Percentiles rank a stretch among this genome's conserved stretches.
Conservation (phyloP, 805 yeast genomes). For the Kodamaea neixiangensis region DNA sequence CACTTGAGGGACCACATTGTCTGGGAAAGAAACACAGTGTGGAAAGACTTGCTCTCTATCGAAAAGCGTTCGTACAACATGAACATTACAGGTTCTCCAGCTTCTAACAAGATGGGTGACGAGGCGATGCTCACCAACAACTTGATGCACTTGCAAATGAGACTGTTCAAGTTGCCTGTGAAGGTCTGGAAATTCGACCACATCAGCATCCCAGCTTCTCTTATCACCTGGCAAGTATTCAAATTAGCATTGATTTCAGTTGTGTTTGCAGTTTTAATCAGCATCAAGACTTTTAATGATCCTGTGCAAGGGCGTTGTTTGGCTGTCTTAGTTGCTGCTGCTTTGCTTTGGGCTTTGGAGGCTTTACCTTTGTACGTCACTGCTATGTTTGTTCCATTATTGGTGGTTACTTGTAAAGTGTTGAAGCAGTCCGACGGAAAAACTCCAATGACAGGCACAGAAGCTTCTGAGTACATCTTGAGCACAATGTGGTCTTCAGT, state of each 20-base stretch:
- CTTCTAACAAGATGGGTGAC: conserved; percentile 26
- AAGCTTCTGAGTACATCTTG: conserved; percentile 77
- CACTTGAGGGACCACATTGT: conserved; percentile 87
- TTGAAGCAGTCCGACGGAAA: conserved; percentile 49
- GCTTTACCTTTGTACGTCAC: conserved; percentile 54
- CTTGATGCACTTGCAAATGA: conserved; percentile 24
- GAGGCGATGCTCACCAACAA: conserved; percentile 11
- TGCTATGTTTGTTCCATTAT: conserved; percentile 49
- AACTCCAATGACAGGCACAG: conserved; percentile 56
- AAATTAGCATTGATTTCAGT: conserved; percentile 51
- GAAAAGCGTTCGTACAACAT: conserved; percentile 33
- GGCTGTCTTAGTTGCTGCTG: conserved; percentile 61
- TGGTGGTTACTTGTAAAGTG: conserved; percentile 48
- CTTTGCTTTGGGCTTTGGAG: conserved; percentile 54
- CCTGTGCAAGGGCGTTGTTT: conserved; percentile 69
- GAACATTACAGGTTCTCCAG: conserved; percentile 21
- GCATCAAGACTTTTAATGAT: conserved; percentile 61
- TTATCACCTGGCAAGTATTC: conserved; percentile 48
- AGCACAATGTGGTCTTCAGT: conserved; percentile 95
- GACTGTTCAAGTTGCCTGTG: conserved; percentile 22
- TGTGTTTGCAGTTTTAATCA: conserved; percentile 53
- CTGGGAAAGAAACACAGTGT: conserved; percentile 96
- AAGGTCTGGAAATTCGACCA: conserved; percentile 4
- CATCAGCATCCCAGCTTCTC: conserved; percentile 45
- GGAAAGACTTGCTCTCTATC: conserved; percentile 94